Conservation (phyloP, 352 stramenopile genomes). For the Globisporangium splendens region DNA sequence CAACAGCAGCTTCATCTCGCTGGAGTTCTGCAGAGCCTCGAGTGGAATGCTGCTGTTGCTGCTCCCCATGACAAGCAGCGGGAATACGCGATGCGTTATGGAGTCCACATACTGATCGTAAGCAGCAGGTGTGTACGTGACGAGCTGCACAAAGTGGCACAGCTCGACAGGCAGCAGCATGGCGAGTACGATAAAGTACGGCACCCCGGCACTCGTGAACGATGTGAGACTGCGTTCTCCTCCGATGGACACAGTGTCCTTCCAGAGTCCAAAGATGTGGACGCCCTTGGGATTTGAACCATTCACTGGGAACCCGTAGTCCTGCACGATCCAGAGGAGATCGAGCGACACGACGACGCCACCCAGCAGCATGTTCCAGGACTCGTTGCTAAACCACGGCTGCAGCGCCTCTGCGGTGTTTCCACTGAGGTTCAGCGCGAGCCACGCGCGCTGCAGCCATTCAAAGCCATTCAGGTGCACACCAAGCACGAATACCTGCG, state of each 20-base stretch:
- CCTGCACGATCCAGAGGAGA: conserved; percentile 47
- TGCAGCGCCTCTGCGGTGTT: conserved; percentile 7
- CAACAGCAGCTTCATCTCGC: conserved; percentile 15
- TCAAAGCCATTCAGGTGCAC: conserved; percentile 26
- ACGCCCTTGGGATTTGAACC: conserved; percentile 21
- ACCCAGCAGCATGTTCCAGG: conserved; percentile 33
- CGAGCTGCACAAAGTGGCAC: conserved; percentile 43
- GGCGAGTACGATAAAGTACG: conserved; percentile 45
- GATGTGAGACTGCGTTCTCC: conserved; percentile 10
- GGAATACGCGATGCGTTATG: conserved; percentile 23
- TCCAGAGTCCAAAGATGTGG: conserved; percentile 37
- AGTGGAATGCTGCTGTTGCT: not conserved
- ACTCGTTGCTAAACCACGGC: conserved; percentile 32
- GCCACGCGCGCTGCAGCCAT: conserved; percentile 21
- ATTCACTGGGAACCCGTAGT: conserved; percentile 50
- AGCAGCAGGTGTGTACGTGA: conserved; percentile 25
- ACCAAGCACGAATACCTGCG: conserved; percentile 20
- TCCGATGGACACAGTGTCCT: conserved; percentile 15
- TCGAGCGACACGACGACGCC: conserved; percentile 38
- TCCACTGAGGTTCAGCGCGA: conserved; percentile 17
- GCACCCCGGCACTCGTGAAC: conserved; percentile 45
- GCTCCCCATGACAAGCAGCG: conserved; percentile 7
- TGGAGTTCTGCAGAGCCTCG: conserved; percentile 9
- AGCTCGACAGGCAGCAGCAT: conserved; percentile 47
- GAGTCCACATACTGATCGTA: conserved; percentile 33